phyloP scores from a whole-genome alignment of 305 asterid species.

The Fraxinus velutina region DNA sequence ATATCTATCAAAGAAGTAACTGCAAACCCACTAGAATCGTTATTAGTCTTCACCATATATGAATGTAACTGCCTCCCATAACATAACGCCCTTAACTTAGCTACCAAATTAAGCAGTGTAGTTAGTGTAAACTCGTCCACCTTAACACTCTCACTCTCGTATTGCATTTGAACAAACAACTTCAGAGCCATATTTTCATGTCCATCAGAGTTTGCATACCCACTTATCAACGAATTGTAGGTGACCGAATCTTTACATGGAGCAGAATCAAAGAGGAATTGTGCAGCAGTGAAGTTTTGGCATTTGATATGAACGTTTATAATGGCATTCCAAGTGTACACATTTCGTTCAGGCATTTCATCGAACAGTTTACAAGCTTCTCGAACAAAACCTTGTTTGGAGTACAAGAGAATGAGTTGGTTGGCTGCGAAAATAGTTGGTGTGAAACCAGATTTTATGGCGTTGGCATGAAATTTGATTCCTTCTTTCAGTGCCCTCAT shows the following conservation, averaged over 20 bases:
- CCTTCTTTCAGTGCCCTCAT: conserved; percentile 60
- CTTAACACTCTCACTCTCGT: conserved; percentile 28
- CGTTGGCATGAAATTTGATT: conserved; percentile 47
- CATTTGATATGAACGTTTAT: conserved; percentile 51
- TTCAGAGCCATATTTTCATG: conserved; percentile 45
- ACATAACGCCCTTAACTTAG: conserved; percentile 42
- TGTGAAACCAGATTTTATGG: conserved; percentile 49
- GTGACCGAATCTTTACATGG: conserved; percentile 66
- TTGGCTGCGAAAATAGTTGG: conserved; percentile 39
- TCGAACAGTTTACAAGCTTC: conserved; percentile 69
- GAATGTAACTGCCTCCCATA: conserved; percentile 69
- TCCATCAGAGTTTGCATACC: conserved; percentile 52
- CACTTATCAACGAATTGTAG: conserved; percentile 63
- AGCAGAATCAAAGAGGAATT: conserved; percentile 46
- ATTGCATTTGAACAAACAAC: conserved; percentile 56
- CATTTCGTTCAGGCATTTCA: conserved; percentile 72
- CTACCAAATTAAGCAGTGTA: conserved; percentile 63
- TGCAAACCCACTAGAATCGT: conserved; percentile 53
- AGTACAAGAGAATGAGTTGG: conserved; percentile 51
- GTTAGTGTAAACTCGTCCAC: conserved; percentile 73
- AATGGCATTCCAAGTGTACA: conserved; percentile 72
- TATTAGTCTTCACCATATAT: conserved; percentile 70
- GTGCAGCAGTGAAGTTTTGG: conserved; percentile 46
- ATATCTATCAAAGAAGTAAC: conserved; percentile 74
- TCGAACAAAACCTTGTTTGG: conserved; percentile 38